Evolutionary conservation across 2,329 filamentous ascomycete species (phyloP), one percentile per base, ranked within the genome.

Genomic region (Didymella exigua): DNA sequence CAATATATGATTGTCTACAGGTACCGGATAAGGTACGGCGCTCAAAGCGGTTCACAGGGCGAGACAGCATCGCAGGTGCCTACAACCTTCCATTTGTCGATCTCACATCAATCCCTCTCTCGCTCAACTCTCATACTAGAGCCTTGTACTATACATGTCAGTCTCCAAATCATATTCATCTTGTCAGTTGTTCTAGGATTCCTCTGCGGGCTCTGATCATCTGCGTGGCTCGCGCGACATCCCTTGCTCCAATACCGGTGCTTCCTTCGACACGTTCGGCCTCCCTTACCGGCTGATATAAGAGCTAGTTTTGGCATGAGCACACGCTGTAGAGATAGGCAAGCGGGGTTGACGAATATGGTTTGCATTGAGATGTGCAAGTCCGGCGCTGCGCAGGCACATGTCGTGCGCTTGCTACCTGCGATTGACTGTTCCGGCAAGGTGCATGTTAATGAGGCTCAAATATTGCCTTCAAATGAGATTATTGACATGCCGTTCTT

Each of bases 211-310:
- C n/a, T n/a, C n/a, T n/a, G n/a, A n/a, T n/a, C n/a, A n/a, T n/a
- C n/a, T n/a, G n/a, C n/a, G n/a, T n/a, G 33, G 18, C 11, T 18
- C 33, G 33, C 41, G 18, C 3, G 5, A 37, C 30, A 34, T 50
- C 46, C 47, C 42, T 55, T 45, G 27, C 16, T 13, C 36, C 36
- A 23, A 11, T 4, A 24, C 16, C 7, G 18, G 23, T 24, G 16
- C 33, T 49, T 18, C 27, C 34, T 41, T 45, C 13, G n/a, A 33
- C 45, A 49, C 52, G 29, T 49, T 46, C 47, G 29, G 36, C 21
- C 29, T 8, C 29, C 24, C 23, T 30, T 23, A 8, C 42, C 34
- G 52, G 42, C 11, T 13, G 42, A 29, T 29, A 16, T 14, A 50
- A 42, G 29, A 42, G 27, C 29, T 37, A 43, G 23, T 11, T 9